Base-by-base conservation (phyloP, 192 early-diverging fungal genomes). In the Mortierella hygrophila region DNA sequence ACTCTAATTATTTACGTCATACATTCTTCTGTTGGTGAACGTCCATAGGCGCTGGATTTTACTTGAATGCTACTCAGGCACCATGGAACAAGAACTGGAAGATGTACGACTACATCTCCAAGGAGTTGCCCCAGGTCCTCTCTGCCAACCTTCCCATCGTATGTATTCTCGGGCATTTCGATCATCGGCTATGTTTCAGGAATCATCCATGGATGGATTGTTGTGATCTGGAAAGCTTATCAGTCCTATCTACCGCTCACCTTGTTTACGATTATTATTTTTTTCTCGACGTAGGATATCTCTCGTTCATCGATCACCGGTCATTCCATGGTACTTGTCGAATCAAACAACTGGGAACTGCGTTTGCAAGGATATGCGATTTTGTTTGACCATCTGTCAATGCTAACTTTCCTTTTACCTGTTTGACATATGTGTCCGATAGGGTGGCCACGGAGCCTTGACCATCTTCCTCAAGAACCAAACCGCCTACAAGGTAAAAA, bases 391-490 rank as follows among this genome's bases (percentile, higher is more conserved):
- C 16, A 72, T 3, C 4, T 72, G 23, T 72, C 47, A 60, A 5
- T 35, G 1, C 35, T 42, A 46, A 37, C 35, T 20, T 16, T n/a
- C 20, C 1, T 10, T 10, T 35, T 46, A 29, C 37, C 38, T 47
- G 20, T 81, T 44, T 35, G 29, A 65, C 26, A 15, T 15, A 32
- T 65, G 49, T 52, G 4, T 52, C 18, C 15, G 38, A 15, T 80
- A 91, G 93, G 97, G 97, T 38, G 97, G 97, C 32, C 97, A 98
- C 85, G 97, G 97, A 70, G 97, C 97, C 18, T 90, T 98, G 35
- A 87, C 94, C 16, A 90, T 93, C 38, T 94, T 92, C 13, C 79
- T 98, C 68, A 94, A 94, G 87, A 96, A 96, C 76, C 92, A 92
- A 9, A 89, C 83, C n/a, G 75, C 89, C 49, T 98, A 93, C 90